phyloP scores from a whole-genome alignment of 1,284 basidiomycete genomes.

The Tilletiaria anomala region DNA sequence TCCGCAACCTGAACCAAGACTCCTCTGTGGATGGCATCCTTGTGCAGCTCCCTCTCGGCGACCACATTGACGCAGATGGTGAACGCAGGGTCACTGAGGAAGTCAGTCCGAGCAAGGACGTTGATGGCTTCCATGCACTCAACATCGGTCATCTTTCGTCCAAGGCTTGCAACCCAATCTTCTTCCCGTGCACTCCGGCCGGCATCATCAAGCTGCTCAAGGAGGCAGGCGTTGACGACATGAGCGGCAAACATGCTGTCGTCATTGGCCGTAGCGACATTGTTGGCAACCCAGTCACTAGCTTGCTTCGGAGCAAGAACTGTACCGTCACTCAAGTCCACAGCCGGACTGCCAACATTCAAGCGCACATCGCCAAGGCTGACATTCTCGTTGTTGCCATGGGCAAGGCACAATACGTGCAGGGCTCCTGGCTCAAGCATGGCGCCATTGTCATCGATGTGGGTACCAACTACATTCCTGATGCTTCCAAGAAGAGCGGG shows the following conservation, averaged over 20 bases:
- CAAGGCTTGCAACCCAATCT: slow-evolving; percentile 75
- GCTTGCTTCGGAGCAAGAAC: slow-evolving; percentile 74
- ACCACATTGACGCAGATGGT: slow-evolving; percentile 65
- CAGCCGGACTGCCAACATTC: slow-evolving; percentile 68
- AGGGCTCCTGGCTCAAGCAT: slow-evolving; percentile 88
- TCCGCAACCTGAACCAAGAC: slow-evolving; percentile 71
- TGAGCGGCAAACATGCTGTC: slow-evolving; percentile 55
- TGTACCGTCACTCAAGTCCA: slow-evolving; percentile 98
- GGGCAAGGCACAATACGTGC: slow-evolving; percentile 74
- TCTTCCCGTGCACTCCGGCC: slow-evolving; percentile 88
- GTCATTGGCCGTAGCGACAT: slow-evolving; percentile 96
- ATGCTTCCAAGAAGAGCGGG: slow-evolving; percentile 71
- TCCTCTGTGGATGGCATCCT: slow-evolving; percentile 73
- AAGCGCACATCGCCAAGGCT: slow-evolving; percentile 56
- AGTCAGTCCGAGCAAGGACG: slow-evolving; percentile 86
- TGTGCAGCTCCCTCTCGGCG: slow-evolving; percentile 89
- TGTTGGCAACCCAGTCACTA: slow-evolving; percentile 85
- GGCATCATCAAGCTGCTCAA: slow-evolving; percentile 83
- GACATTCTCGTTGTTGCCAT: slow-evolving; percentile 91
- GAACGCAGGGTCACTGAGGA: slow-evolving; percentile 86
- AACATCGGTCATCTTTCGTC: slow-evolving; percentile 93
- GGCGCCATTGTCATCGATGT: slow-evolving; percentile 58
- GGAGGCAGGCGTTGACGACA: slow-evolving; percentile 54
- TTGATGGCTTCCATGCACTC: slow-evolving; percentile 99
- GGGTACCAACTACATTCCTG: slow-evolving; percentile 90